A percentile compares a stretch with the other conserved stretches of the same genome.
phyloP scores from a whole-genome alignment of 2,329 filamentous ascomycete genomes.

The Phaeosphaeriaceae sp. region DNA sequence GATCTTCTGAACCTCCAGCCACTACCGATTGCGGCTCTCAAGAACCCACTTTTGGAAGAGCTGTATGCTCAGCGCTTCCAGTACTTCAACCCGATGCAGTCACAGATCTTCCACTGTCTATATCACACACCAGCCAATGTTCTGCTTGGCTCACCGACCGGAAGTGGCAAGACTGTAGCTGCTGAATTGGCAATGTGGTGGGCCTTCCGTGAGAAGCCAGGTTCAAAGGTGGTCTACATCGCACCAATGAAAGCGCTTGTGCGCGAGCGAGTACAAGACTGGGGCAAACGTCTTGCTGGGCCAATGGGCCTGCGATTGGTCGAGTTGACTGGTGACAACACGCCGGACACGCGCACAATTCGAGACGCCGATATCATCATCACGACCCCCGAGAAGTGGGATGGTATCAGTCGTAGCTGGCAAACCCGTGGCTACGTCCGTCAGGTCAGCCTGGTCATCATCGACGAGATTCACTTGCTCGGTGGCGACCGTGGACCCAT shows the following conservation, averaged over 20 bases:
- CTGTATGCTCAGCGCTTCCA: constrained; percentile 89
- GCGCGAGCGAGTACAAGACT: constrained; percentile 94
- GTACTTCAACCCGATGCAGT: constrained; percentile 99
- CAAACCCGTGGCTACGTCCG: constrained; percentile 96
- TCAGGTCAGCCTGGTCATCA: constrained; percentile 94
- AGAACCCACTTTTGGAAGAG: constrained; percentile 86
- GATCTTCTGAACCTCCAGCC: constrained; percentile 92
- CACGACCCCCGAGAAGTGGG: constrained; percentile 99
- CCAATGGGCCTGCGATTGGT: constrained; percentile 90
- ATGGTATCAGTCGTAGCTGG: constrained; percentile 98
- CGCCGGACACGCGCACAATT: constrained; percentile 94
- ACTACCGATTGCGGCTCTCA: constrained; percentile 82
- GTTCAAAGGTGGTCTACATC: constrained; percentile 98
- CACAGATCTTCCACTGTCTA: constrained; percentile 95
- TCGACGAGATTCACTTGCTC: constrained; percentile 97
- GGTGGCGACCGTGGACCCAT: constrained; percentile 96
- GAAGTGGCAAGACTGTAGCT: constrained; percentile 96
- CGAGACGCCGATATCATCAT: constrained; percentile 97
- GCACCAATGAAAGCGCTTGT: constrained; percentile 99
- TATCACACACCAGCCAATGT: constrained; percentile 94
- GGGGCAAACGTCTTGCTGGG: constrained; percentile 79
- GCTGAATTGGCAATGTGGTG: constrained; percentile 99
- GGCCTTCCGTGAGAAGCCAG: constrained; percentile 93
- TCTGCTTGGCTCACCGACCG: constrained; percentile 91
- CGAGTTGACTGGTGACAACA: constrained; percentile 97